Evolutionary conservation across 2,329 filamentous ascomycete genomes (phyloP).

Genomic region (Dothistroma septosporum): DNA sequence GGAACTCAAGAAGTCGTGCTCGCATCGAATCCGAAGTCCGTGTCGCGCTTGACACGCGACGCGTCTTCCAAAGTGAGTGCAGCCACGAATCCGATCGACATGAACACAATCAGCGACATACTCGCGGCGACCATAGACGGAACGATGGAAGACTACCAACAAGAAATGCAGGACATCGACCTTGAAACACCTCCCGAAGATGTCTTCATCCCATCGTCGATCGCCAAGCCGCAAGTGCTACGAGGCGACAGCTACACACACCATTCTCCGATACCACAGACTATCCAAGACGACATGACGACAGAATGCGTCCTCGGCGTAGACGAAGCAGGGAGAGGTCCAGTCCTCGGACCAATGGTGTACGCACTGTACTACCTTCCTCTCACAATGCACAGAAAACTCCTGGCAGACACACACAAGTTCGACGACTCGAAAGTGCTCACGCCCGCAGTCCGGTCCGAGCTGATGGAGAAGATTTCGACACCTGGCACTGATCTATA

Average conservation of each 20-base stretch:
- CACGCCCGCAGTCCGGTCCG: constrained; percentile 70
- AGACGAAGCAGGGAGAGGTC: constrained; percentile 89
- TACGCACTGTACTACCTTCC: constrained; percentile 69
- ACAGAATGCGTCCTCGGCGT: constrained; percentile 76
- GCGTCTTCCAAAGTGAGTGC: not conserved
- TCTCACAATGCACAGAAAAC: constrained; percentile 60
- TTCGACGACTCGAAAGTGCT: constrained; percentile 96
- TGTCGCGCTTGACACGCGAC: not conserved
- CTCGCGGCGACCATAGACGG: constrained; percentile 28
- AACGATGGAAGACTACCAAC: constrained; percentile 24
- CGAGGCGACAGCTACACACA: constrained; percentile 47
- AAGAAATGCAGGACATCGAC: constrained; percentile 30
- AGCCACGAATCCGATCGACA: not conserved
- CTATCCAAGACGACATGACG: constrained; percentile 40
- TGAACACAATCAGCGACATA: not conserved
- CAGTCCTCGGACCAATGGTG: constrained; percentile 77
- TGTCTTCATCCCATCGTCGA: constrained; percentile 48
- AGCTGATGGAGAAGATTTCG: constrained; percentile 69
- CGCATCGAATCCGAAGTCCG: not conserved
- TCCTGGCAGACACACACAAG: constrained; percentile 73
- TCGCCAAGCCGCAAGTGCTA: constrained; percentile 38
- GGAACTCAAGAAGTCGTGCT: not conserved
- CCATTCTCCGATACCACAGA: constrained; percentile 43
- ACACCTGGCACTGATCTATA: constrained; percentile 56
- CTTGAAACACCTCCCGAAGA: constrained; percentile 33